A percentile compares a stretch with the other conserved stretches of the same genome.
Evolutionary conservation across 306 rosid genomes (phyloP).

Genomic region (Vigna reflexopilosa): DNA sequence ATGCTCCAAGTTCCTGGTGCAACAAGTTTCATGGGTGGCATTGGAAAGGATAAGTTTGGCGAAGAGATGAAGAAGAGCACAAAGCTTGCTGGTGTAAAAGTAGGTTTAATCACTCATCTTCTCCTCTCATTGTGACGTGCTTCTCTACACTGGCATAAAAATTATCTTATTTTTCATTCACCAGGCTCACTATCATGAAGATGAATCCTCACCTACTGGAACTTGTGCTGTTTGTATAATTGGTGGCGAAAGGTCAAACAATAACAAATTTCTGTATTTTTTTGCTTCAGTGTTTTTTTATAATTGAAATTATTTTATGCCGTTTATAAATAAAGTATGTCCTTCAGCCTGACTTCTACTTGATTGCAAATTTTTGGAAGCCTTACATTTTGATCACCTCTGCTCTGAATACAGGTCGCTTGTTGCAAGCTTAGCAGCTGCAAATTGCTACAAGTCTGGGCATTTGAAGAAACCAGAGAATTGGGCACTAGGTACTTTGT

Average conservation of each 20-base stretch:
- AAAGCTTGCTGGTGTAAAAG: conserved; percentile 77
- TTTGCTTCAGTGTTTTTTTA: not conserved
- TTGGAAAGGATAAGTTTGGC: conserved; percentile 88
- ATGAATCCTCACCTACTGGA: conserved; percentile 79
- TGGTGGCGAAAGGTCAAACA: conserved; percentile 77
- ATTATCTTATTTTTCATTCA: conserved; percentile 18
- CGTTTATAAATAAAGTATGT: not conserved
- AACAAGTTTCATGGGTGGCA: conserved; percentile 81
- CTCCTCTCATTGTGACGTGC: not conserved
- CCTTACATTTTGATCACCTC: conserved; percentile 17
- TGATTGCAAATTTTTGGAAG: conserved; percentile 34
- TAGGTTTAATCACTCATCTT: conserved; percentile 45
- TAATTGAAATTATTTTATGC: not conserved
- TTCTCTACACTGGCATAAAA: conserved; percentile 14
- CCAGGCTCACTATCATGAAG: conserved; percentile 85
- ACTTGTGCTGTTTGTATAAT: conserved; percentile 89
- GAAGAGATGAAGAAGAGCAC: conserved; percentile 82
- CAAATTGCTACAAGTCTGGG: conserved; percentile 82
- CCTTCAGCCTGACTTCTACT: conserved; percentile 29
- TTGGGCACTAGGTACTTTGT: conserved; percentile 77
- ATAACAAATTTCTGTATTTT: not conserved
- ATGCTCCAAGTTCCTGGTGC: conserved; percentile 85
- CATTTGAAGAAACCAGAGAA: conserved; percentile 83
- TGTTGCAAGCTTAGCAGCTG: conserved; percentile 85
- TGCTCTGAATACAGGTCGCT: conserved; percentile 63